These are phyloP conservation scores for Eucalyptus tenuipes DNA, from an alignment of 345 rosid species.

Conservation along the genomic window DNA sequence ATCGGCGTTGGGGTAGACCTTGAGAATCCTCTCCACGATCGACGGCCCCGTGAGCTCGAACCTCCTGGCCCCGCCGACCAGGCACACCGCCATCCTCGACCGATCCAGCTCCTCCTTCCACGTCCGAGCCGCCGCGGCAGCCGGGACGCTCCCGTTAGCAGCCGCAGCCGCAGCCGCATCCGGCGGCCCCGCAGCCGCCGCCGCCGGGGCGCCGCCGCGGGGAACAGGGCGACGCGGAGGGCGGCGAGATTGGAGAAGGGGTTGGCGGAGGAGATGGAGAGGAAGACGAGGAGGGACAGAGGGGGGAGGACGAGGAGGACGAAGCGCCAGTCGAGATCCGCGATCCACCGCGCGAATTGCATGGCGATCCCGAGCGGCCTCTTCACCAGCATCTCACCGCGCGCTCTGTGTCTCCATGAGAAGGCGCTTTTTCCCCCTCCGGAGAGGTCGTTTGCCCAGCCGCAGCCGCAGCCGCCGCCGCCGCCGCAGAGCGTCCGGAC, in stretches of 20 bases:
- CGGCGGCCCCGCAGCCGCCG: too few relatives aligned
- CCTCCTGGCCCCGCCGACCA: slow-evolving; percentile 94
- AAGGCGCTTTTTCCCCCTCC: background rate
- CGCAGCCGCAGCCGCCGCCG: background rate
- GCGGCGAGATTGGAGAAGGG: background rate
- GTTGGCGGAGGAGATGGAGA: background rate
- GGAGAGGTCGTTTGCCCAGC: background rate
- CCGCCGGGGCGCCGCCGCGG: background rate
- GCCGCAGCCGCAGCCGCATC: background rate
- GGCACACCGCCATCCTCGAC: slow-evolving; percentile 75
- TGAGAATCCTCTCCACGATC: slow-evolving; percentile 53
- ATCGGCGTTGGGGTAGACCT: slow-evolving; percentile 70
- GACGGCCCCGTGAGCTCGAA: slow-evolving; percentile 93
- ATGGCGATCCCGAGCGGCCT: background rate
- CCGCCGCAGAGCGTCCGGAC: background rate
- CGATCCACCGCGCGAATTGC: background rate
- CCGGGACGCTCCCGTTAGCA: background rate
- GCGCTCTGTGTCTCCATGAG: background rate
- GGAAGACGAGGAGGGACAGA: background rate
- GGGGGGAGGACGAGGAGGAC: background rate
- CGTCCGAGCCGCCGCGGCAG: background rate
- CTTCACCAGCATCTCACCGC: background rate
- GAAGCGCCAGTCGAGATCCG: background rate
- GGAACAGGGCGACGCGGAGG: background rate
- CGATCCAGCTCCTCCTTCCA: background rate